Evolutionary conservation across 768 basidiomycete species (phyloP), one percentile per base, ranked within the genome.

Genomic region (Mycena haematopus): DNA sequence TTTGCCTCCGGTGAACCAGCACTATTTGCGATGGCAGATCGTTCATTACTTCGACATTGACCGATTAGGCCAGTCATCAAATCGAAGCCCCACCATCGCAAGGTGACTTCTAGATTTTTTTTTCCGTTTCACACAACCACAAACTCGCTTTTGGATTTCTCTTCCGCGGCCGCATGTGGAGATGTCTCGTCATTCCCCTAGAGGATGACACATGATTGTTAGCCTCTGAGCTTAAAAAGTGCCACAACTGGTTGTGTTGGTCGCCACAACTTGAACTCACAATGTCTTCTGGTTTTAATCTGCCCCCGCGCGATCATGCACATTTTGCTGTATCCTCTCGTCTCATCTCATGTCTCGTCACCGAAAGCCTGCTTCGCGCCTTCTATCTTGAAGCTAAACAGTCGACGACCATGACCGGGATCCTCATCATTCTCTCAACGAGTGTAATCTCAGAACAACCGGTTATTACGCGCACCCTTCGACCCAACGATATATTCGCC

Each of bases 321-420:
- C 72, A 73, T 6, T 82, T 83, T 62, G 81, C 82, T 10, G 81
- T 83, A 45, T 74, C 73, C 25, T 82, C 82, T 31, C 80, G 83
- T 49, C 77, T 84, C 54, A 64, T 84, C 15, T 79, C 82, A 15
- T 82, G 81, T 62, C 74, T 84, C 51, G 79, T 84, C 54, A 83
- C 82, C 17, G 83, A 84, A 65, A 73, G 76, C 33, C 70, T 84
- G 7, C 73, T 84, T 55, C 74, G 74, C 10, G 79, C 79, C 4
- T 75, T 79, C 66, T 83, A 82, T 65, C 62, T 66, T 21, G 64
- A 65, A 22, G 45, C 55, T 38, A 60, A 59, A 38, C 36, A 58
- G 21, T 64, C 58, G 24, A 19, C 21, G 47, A 45, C 58, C 8
- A 60, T 56, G 53, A 49, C 74, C 17, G 83, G 83, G 0, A 67